Base-by-base conservation (phyloP, 768 basidiomycete genomes). In the Boletus rubroflammeus region DNA sequence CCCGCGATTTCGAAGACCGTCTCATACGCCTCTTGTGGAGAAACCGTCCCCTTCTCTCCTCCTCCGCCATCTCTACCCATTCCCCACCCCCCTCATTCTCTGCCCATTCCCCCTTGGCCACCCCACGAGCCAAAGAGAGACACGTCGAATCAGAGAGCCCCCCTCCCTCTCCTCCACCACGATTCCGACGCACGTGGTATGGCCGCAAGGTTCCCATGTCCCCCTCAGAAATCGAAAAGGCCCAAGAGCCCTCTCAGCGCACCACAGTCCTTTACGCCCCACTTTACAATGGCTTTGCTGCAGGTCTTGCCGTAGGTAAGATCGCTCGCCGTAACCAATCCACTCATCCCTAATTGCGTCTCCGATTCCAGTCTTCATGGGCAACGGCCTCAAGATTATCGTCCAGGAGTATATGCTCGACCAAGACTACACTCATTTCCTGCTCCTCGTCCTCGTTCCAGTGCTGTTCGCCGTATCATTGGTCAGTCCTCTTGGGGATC, bases 331-430 rank as follows among this genome's bases (percentile, higher is more conserved):
- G 0, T 4, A 15, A 42, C 43, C 17, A 0, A 10, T 26, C 9
- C 3, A 31, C 31, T 6, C 21, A 25, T 44, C 6, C 60, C 39
- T 43, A 50, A 57, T 49, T 42, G 13, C 53, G 55, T 48, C 23
- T n/a, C 15, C 5, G 2, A 10, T 35, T 5, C 70, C 79, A 60
- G 81, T 85, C 34, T 88, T 88, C 62, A 75, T 86, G 13, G 82
- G 84, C 0, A 85, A 81, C 61, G 83, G 83, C 44, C 42, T 86
- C 62, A 83, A 81, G 57, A 81, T 78, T 5, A 65, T 93, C 35
- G 56, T 93, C 9, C 65, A 73, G 21, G 81, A 83, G 62, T 81
- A 73, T 58, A 52, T 73, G 53, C 75, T 82, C 46, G 83, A 84
- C 42, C 58, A 68, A 73, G 76, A 56, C 65, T 61, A 65, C 62